phyloP scores from a whole-genome alignment of 1,284 basidiomycete species.

The Trichosporon faecale region DNA sequence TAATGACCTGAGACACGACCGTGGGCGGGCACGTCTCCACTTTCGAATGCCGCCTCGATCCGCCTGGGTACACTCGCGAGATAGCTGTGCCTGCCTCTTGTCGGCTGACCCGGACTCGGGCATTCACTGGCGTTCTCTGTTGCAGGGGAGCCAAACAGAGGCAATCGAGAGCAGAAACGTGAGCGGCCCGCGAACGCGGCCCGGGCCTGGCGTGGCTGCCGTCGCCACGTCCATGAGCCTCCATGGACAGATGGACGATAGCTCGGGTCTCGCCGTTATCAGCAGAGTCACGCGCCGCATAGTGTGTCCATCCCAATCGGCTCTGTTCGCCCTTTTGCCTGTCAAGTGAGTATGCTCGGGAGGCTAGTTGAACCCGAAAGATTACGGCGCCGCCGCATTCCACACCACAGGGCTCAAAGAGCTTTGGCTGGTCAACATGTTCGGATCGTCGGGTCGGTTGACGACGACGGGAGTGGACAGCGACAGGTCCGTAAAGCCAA shows the following conservation, averaged over 20 bases:
- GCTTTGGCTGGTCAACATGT: no score
- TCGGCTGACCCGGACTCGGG: background rate
- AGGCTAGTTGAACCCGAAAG: no score
- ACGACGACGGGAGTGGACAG: no score
- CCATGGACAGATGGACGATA: no score
- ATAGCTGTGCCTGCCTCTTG: background rate
- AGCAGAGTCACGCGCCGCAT: background rate
- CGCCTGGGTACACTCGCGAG: background rate
- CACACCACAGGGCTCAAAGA: background rate
- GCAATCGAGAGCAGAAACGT: background rate
- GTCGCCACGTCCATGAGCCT: background rate
- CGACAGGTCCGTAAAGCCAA: background rate
- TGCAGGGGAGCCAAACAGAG: background rate
- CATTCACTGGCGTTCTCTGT: background rate
- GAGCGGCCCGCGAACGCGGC: background rate
- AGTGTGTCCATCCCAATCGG: background rate
- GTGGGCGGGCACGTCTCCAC: background rate
- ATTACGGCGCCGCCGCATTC: background rate
- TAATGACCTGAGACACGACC: background rate
- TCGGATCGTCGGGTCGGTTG: no score
- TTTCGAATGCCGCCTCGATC: background rate
- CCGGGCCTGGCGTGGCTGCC: background rate
- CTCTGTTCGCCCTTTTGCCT: no score
- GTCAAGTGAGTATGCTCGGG: background rate
- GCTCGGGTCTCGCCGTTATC: background rate